phyloP scores from a whole-genome alignment of 495 filamentous ascomycete species.

The Haplographium delicatum region DNA sequence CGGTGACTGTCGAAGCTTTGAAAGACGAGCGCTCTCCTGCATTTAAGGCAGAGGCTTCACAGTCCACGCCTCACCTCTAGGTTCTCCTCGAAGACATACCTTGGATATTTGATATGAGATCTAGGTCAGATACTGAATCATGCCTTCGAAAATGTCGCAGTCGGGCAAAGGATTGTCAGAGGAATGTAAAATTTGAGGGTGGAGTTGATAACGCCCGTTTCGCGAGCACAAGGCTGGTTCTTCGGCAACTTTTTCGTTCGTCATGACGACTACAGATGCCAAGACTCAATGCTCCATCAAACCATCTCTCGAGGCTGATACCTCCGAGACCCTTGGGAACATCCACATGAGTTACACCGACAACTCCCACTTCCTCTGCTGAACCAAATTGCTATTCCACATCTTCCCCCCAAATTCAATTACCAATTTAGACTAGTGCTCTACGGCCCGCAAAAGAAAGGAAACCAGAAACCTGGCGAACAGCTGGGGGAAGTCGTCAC shows the following conservation, averaged over 20 bases:
- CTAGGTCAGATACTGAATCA: no score
- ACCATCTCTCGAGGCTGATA: neutral
- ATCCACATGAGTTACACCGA: neutral
- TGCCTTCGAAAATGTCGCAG: no score
- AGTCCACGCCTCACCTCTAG: no score
- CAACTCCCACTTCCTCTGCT: neutral
- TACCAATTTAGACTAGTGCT: neutral
- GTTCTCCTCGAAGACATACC: no score
- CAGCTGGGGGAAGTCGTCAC: neutral
- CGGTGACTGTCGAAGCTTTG: no score
- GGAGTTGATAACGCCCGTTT: neutral
- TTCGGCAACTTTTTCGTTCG: neutral
- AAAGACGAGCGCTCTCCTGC: no score
- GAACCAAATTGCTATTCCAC: neutral
- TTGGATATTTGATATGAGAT: no score
- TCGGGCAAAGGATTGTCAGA: no score
- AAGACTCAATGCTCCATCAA: neutral
- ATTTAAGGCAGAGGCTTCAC: no score
- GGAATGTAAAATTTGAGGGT: no score
- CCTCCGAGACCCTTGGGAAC: neutral
- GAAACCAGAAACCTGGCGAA: neutral
- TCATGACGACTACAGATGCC: neutral
- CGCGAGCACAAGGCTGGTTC: neutral
- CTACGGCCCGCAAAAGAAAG: slow-evolving; percentile 1
- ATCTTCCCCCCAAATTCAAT: neutral